Evolutionary conservation across 305 asterid genomes (phyloP).

Genomic region (Fraxinus xanthoxyloides): DNA sequence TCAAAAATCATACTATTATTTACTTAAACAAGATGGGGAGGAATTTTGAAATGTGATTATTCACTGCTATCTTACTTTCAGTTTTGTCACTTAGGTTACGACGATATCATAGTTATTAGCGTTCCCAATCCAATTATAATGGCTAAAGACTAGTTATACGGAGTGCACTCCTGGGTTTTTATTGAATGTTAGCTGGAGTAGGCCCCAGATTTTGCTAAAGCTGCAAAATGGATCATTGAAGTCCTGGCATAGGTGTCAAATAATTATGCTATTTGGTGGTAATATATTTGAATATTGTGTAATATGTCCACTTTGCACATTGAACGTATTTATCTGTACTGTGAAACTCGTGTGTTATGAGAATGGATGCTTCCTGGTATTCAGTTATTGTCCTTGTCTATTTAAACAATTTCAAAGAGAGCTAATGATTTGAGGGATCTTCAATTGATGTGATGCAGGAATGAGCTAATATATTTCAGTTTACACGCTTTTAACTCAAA

Average conservation of each 20-base stretch:
- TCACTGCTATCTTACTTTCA: neutral
- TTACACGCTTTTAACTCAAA: neutral
- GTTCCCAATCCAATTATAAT: neutral
- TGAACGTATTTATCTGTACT: neutral
- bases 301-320: neutral
- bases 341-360: neutral
- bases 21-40: neutral
- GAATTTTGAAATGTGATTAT: neutral
- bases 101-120: neutral
- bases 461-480: neutral
- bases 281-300: neutral
- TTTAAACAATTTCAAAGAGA: neutral
- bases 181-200: neutral
- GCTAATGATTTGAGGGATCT: neutral
- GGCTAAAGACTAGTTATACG: neutral
- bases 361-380: neutral
- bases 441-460: neutral
- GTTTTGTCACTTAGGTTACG: neutral
- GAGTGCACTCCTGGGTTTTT: neutral
- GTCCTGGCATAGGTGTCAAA: neutral
- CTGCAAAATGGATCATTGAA: neutral
- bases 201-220: neutral
- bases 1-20: neutral
- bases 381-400: neutral
- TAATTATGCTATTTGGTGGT: neutral